Evolutionary conservation across 306 rosid genomes (phyloP).

Genomic region (Vigna nakashimae): DNA sequence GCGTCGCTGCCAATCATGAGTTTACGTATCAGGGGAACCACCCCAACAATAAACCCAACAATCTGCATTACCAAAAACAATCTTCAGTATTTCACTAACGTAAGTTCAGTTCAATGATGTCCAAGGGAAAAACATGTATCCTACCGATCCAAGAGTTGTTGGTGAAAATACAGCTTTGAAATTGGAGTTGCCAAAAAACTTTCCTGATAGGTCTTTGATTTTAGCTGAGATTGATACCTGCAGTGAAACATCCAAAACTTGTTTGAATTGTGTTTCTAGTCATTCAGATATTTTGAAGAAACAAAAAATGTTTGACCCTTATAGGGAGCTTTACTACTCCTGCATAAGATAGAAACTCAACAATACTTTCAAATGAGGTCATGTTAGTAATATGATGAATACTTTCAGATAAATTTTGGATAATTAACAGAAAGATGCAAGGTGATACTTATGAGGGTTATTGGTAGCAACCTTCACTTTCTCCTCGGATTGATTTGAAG

Average conservation of each 20-base stretch:
- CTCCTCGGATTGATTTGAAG: slow-evolving; percentile 43
- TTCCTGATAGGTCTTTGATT: slow-evolving; percentile 41
- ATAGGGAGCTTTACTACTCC: slow-evolving; percentile 3
- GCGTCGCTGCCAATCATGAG: slow-evolving; percentile 66
- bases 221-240: slow-evolving; percentile 51
- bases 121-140: slow-evolving; percentile 1
- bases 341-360: slow-evolving; percentile 24
- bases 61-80: slow-evolving; percentile 47
- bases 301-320: background rate
- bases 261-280: background rate
- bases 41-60: slow-evolving; percentile 68
- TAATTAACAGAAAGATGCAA: slow-evolving; percentile 9
- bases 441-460: background rate
- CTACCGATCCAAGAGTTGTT: slow-evolving; percentile 82
- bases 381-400: background rate
- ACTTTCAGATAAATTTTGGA: background rate
- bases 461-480: slow-evolving; percentile 50
- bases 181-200: slow-evolving; percentile 51
- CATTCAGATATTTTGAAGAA: slow-evolving; percentile 14
- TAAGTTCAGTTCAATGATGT: background rate
- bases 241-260: slow-evolving; percentile 10
- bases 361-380: background rate
- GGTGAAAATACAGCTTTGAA: slow-evolving; percentile 76
- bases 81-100: background rate
- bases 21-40: slow-evolving; percentile 57